A percentile compares a stretch with the other conserved stretches of the same genome.
phyloP scores from a whole-genome alignment of 148 eudicot species.

The Simmondsia chinensis region DNA sequence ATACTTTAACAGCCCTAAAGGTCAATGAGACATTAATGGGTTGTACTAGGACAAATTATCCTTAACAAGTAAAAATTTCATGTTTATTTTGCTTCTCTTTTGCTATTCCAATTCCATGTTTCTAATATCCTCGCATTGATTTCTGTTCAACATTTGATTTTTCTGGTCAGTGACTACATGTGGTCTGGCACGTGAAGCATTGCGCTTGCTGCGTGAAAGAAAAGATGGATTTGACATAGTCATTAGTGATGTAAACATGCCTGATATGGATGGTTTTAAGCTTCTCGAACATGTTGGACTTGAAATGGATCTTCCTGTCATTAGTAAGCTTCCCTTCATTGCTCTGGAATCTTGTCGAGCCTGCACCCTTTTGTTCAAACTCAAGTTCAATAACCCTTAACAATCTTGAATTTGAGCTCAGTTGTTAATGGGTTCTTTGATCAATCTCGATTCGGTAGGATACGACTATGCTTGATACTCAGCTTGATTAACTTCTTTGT shows the following conservation, averaged over 20 bases:
- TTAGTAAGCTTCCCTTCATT: constrained; percentile 41
- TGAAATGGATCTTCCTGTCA: constrained; percentile 98
- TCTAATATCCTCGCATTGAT: background rate
- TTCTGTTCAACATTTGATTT: constrained; percentile 7
- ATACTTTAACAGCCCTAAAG: too few relatives aligned
- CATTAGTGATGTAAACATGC: constrained; percentile 99
- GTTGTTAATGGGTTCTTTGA: too few relatives aligned
- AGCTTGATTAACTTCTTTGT: too few relatives aligned
- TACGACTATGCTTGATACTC: too few relatives aligned
- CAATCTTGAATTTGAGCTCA: background rate
- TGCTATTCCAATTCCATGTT: background rate
- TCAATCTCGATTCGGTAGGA: too few relatives aligned
- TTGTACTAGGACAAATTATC: too few relatives aligned
- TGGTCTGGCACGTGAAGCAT: constrained; percentile 82
- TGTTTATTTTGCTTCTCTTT: too few relatives aligned
- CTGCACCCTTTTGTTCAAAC: background rate
- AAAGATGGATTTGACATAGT: constrained; percentile 91
- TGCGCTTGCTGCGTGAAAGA: constrained; percentile 76
- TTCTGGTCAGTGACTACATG: constrained; percentile 76
- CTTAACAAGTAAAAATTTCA: too few relatives aligned
- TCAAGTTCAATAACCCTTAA: constrained; percentile 1
- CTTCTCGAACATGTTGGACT: constrained; percentile 98
- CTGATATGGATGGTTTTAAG: constrained; percentile 98
- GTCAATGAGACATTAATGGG: too few relatives aligned
- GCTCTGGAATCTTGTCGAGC: too few relatives aligned